These are phyloP conservation scores for Peronosclerospora sorghi DNA, from an alignment of 352 stramenopile genomes.

Conservation along the genomic window DNA sequence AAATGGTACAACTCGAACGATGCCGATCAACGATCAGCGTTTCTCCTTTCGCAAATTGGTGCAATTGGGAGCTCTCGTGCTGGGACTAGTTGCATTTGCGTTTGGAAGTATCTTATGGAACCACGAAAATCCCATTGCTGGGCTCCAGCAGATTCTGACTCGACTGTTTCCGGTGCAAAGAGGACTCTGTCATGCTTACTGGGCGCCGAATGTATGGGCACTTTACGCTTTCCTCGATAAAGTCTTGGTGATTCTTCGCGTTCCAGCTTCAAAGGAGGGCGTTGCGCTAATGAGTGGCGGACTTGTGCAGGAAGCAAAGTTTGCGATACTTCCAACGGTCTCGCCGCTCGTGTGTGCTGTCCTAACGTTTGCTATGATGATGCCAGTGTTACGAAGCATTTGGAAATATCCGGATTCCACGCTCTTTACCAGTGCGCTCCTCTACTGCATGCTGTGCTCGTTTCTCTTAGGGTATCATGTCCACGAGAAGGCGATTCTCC, in stretches of 20 bases:
- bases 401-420: constrained; percentile 72
- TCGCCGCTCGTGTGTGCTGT: constrained; percentile 59
- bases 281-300: constrained; percentile 76
- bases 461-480: constrained; percentile 98
- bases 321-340: constrained; percentile 60
- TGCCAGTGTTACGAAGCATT: constrained; percentile 58
- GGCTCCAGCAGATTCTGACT: constrained; percentile 81
- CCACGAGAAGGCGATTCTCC: constrained; percentile 98
- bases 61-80: constrained; percentile 72
- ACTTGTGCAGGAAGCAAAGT: constrained; percentile 70
- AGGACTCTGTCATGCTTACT: constrained; percentile 97
- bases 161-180: constrained; percentile 95
- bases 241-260: constrained; percentile 43
- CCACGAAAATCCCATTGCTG: constrained; percentile 35
- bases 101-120: constrained; percentile 64
- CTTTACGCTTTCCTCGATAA: constrained; percentile 90
- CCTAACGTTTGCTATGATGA: constrained; percentile 72
- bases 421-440: constrained; percentile 67
- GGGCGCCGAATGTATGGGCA: constrained; percentile 97
- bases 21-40: constrained; percentile 37
- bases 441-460: constrained; percentile 88
- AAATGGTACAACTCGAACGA: constrained; percentile 51
- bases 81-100: constrained; percentile 68
- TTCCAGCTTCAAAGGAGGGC: constrained; percentile 20
- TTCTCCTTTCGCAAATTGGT: constrained; percentile 73